Conservation (phyloP, 768 basidiomycete species). For the Hysterangium stoloniferum region DNA sequence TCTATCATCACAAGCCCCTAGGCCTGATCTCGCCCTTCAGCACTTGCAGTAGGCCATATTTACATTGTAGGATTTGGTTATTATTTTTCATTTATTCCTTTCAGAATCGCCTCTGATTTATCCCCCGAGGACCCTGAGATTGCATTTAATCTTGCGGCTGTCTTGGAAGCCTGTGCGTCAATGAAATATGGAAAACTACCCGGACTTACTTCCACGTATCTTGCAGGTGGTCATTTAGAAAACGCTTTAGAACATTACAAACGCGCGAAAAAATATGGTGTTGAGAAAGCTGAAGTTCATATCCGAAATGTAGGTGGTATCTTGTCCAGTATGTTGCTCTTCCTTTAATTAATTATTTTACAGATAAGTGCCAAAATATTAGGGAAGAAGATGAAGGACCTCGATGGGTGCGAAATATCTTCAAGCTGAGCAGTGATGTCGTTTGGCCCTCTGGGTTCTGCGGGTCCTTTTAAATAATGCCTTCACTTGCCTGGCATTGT, state of each 20-base stretch:
- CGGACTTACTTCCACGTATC: slow-evolving; percentile 16
- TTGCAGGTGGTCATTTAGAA: slow-evolving; percentile 65
- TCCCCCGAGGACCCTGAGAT: slow-evolving; percentile 87
- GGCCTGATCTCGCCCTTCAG: slow-evolving; percentile 81
- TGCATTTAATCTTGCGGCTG: slow-evolving; percentile 85
- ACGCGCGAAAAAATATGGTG: slow-evolving; percentile 65
- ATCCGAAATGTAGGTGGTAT: slow-evolving; percentile 61
- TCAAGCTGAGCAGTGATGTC: too few relatives aligned
- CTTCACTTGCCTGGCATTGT: too few relatives aligned
- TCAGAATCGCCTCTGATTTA: slow-evolving; percentile 73
- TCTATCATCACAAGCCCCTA: slow-evolving; percentile 57
- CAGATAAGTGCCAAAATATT: slow-evolving; percentile 80
- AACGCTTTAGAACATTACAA: slow-evolving; percentile 79
- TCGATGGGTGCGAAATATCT: too few relatives aligned
- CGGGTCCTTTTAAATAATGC: too few relatives aligned
- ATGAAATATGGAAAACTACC: background rate
- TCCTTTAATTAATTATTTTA: slow-evolving; percentile 12
- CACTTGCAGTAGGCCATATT: slow-evolving; percentile 58
- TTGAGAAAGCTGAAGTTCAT: slow-evolving; percentile 75
- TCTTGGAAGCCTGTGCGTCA: slow-evolving; percentile 77
- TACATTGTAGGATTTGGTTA: slow-evolving; percentile 21
- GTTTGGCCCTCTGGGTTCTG: too few relatives aligned
- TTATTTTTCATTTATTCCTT: slow-evolving; percentile 25
- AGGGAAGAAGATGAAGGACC: slow-evolving; percentile 50
- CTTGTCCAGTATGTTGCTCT: slow-evolving; percentile 15